phyloP scores from a whole-genome alignment of 129 eudicot species.

The Flaveria trinervia region DNA sequence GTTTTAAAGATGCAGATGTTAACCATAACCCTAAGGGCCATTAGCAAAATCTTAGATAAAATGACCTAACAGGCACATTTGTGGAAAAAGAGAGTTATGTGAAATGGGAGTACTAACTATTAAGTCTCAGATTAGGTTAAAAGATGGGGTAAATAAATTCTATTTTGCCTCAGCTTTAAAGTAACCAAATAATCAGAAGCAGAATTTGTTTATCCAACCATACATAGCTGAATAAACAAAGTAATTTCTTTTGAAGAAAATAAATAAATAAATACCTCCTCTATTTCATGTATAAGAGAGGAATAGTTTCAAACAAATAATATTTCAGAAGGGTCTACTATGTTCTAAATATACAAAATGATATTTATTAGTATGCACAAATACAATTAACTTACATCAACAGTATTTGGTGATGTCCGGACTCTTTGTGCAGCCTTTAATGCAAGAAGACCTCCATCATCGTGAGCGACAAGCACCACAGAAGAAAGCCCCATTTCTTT shows the following conservation, averaged over 20 bases:
- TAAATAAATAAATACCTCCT: too few species aligned
- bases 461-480: conserved; percentile 93
- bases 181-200: neutral
- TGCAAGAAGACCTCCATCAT: conserved; percentile 98
- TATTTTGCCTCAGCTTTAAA: neutral
- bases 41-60: neutral
- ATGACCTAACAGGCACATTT: neutral
- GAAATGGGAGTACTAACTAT: neutral
- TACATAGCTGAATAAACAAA: neutral
- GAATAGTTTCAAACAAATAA: neutral
- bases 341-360: neutral
- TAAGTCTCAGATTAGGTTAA: neutral
- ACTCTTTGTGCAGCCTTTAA: conserved; percentile 83
- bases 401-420: conserved; percentile 53
- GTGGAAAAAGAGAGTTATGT: neutral
- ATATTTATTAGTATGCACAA: conserved; percentile 4
- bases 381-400: conserved; percentile 55
- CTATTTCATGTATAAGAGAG: neutral
- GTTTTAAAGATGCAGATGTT: neutral
- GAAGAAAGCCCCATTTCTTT: conserved; percentile 83
- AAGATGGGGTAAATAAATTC: neutral
- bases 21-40: neutral
- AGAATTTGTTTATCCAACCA: neutral
- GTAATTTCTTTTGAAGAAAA: too few species aligned
- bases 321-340: neutral